phyloP scores from a whole-genome alignment of 208 protist genomes.

The Leishmania martiniquensis region DNA sequence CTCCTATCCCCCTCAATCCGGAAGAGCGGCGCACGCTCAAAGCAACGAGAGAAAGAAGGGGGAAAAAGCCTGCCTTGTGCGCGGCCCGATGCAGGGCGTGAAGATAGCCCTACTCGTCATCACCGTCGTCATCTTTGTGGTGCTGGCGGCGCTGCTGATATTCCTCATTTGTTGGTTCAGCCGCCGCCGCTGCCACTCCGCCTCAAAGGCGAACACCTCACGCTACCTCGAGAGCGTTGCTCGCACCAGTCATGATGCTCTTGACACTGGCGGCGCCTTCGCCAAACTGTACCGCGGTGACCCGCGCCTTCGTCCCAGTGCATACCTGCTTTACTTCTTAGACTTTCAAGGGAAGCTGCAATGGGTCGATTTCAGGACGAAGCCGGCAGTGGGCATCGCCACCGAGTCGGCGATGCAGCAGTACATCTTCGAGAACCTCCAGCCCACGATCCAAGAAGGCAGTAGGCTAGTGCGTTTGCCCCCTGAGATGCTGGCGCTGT shows the following conservation, averaged over 20 bases:
- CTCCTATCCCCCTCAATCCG: not conserved
- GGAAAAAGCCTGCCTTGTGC: not conserved
- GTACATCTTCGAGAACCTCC: slow-evolving; percentile 25
- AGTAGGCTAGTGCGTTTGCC: slow-evolving; percentile 3
- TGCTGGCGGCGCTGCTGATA: slow-evolving; percentile 32
- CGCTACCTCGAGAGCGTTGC: slow-evolving; percentile 13
- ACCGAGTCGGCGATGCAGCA: slow-evolving; percentile 31
- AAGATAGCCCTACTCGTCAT: slow-evolving; percentile 59
- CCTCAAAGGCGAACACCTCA: not conserved
- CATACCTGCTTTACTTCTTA: slow-evolving; percentile 53
- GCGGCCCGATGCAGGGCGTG: slow-evolving; percentile 46
- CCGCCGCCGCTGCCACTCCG: not conserved
- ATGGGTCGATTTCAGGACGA: slow-evolving; percentile 44
- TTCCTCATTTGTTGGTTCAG: slow-evolving; percentile 46
- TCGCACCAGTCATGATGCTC: not conserved
- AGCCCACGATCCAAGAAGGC: slow-evolving; percentile 25
- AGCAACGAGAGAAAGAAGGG: too few species aligned
- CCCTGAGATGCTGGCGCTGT: slow-evolving; percentile 32
- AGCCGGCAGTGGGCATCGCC: slow-evolving; percentile 5
- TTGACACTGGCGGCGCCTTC: slow-evolving; percentile 12
- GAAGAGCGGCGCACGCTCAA: not conserved
- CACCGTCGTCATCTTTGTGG: slow-evolving; percentile 59
- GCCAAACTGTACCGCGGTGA: slow-evolving; percentile 22
- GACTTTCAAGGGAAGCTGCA: slow-evolving; percentile 41
- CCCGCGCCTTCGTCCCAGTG: slow-evolving; percentile 25